Evolutionary conservation across 805 yeast genomes (phyloP), one percentile per base, ranked within the genome.

Genomic region (Brettanomyces sp.): DNA sequence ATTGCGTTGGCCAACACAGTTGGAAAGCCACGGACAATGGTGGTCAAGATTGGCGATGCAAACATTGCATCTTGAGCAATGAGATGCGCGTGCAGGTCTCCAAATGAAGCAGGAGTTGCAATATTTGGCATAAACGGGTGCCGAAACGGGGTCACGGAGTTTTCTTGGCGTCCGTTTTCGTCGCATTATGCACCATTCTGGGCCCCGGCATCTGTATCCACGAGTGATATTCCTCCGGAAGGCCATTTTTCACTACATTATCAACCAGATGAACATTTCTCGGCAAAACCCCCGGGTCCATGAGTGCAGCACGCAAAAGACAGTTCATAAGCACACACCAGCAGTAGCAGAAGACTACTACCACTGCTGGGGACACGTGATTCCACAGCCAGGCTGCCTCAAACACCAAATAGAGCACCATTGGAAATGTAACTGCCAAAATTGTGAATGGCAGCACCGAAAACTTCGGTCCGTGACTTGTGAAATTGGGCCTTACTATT

Each of bases 51-150:
- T 58, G 5, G 72, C 59, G 11, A 85, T 65, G 56, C 95, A 86
- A 4, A 70, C 71, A 79, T 34, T 77, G 63, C 95, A 86, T 3
- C 69, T 68, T 1, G 80, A 70, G 56, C 95, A 86, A 60, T 86
- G 95, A 46, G 82, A 76, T 1, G 89, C 65, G 45, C 95, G 64
- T 1, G 89, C 86, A 8, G 88, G 82, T 52, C 91, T 63, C 91
- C 95, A 85, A 39, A 79, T 70, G 30, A 74, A 64, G 56, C 95
- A 86, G 0, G 82, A 70, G 1, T 73, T 43, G 48, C 82, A 77
- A 55, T 74, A 76, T 50, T 72, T 73, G 50, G 56, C 63, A 56
- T 72, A 68, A 61, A 45, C 68, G 46, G 52, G 18, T 18, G 61
- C 62, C 43, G 46, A 13, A 21, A 18, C 18, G 18, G 18, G 18